These are phyloP conservation scores for Serendipita indica DNA, from an alignment of 768 basidiomycete genomes.

Conservation along the genomic window DNA sequence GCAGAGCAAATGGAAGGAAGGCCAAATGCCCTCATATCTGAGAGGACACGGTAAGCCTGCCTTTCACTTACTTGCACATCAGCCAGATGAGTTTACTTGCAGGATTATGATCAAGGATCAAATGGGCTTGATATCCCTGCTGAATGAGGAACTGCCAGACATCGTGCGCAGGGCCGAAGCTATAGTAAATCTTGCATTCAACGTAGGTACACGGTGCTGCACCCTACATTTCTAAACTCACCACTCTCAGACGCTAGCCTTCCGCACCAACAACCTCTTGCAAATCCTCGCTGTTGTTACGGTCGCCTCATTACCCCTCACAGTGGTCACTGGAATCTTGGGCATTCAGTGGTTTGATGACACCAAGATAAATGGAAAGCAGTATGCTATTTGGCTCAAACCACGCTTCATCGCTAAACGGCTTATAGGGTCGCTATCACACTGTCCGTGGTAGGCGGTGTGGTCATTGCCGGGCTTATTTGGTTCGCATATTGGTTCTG, in stretches of 20 bases:
- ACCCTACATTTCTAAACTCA: neutral
- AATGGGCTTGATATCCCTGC: slow-evolving; percentile 1
- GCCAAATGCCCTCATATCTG: neutral
- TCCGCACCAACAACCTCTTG: neutral
- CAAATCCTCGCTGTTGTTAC: slow-evolving; percentile 3
- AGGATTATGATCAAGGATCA: slow-evolving; percentile 6
- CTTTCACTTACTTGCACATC: neutral
- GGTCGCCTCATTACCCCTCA: neutral
- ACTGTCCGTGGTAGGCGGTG: neutral
- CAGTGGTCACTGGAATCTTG: slow-evolving; percentile 3
- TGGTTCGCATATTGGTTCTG: neutral
- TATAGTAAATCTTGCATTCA: slow-evolving; percentile 3
- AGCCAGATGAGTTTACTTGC: neutral
- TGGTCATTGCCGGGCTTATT: neutral
- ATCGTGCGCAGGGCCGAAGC: neutral
- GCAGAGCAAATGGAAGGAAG: neutral
- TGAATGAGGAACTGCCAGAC: slow-evolving; percentile 3
- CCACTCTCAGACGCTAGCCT: neutral
- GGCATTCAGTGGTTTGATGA: slow-evolving; percentile 9
- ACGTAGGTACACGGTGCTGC: neutral
- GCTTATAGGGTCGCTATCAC: neutral
- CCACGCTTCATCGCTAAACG: neutral
- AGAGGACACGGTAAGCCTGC: neutral
- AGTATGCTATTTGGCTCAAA: neutral
- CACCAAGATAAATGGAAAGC: neutral